Conservation (phyloP, 805 yeast genomes). For the Zygotorulaspora danielsina region DNA sequence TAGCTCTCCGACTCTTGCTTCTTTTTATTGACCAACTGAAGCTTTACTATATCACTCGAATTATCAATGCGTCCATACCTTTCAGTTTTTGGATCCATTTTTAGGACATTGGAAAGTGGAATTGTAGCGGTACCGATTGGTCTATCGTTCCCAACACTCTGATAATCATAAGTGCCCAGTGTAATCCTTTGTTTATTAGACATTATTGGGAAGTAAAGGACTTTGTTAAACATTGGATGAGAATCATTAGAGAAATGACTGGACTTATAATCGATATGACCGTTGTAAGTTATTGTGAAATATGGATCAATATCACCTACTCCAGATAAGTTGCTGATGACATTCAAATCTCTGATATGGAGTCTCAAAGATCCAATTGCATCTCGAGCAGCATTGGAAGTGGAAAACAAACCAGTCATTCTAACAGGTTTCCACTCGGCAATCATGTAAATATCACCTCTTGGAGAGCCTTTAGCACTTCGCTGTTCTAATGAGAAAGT, state of each 20-base stretch:
- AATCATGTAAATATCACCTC: constrained; percentile 51
- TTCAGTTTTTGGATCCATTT: constrained; percentile 43
- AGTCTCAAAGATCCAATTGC: constrained; percentile 67
- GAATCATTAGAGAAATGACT: constrained; percentile 48
- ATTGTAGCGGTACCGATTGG: constrained; percentile 55
- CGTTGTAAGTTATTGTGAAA: constrained; percentile 54
- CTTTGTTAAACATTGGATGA: constrained; percentile 58
- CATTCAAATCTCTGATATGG: constrained; percentile 50
- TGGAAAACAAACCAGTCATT: constrained; percentile 46
- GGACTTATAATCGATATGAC: constrained; percentile 54
- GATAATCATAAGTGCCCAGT: constrained; percentile 63
- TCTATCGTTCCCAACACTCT: constrained; percentile 59
- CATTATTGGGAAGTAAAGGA: constrained; percentile 54
- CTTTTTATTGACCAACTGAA: constrained; percentile 30
- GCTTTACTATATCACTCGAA: constrained; percentile 40
- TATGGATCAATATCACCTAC: constrained; percentile 77
- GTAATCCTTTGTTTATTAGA: constrained; percentile 57
- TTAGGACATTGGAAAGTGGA: constrained; percentile 41
- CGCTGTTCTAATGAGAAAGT: constrained; percentile 45
- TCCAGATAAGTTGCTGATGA: constrained; percentile 51
- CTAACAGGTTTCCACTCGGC: constrained; percentile 71
- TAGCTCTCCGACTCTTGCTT: constrained; percentile 48
- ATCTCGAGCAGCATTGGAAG: constrained; percentile 38
- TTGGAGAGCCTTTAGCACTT: constrained; percentile 48
- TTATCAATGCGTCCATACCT: constrained; percentile 50